Evolutionary conservation across 495 filamentous ascomycete genomes (phyloP).

Genomic region (Lepidopterella palustris): DNA sequence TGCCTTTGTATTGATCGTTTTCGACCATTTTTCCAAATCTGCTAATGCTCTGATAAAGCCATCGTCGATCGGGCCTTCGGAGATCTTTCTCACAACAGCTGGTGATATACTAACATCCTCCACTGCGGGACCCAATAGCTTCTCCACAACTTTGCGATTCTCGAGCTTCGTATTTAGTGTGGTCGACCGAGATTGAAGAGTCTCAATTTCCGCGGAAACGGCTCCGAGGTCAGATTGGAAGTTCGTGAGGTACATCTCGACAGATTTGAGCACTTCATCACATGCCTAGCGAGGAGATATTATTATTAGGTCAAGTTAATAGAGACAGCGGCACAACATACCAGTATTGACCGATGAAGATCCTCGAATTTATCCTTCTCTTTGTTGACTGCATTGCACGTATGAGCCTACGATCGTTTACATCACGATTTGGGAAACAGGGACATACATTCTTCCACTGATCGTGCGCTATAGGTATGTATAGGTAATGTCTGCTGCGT

Average conservation of each 20-base stretch:
- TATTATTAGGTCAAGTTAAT: neutral
- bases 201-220: constrained; percentile 93
- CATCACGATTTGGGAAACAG: constrained; percentile 18
- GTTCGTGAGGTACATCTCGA: constrained; percentile 82
- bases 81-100: constrained; percentile 68
- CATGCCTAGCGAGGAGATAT: constrained; percentile 49
- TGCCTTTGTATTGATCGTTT: constrained; percentile 58
- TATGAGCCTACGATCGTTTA: constrained; percentile 25
- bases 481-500: constrained; percentile 30
- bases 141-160: constrained; percentile 84
- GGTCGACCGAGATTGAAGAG: constrained; percentile 76
- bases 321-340: constrained; percentile 2
- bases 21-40: constrained; percentile 74
- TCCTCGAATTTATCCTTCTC: constrained; percentile 89
- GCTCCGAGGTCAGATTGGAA: constrained; percentile 87
- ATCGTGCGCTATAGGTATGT: constrained; percentile 56
- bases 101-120: constrained; percentile 89
- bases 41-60: constrained; percentile 78
- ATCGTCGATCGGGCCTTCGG: constrained; percentile 85
- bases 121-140: constrained; percentile 77
- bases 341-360: constrained; percentile 73
- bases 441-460: constrained; percentile 66
- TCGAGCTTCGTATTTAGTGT: constrained; percentile 80
- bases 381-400: constrained; percentile 55
- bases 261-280: constrained; percentile 87